These are phyloP conservation scores for Aureobasidium sp. DNA, from an alignment of 2,329 filamentous ascomycete species.

Conservation along the genomic window DNA sequence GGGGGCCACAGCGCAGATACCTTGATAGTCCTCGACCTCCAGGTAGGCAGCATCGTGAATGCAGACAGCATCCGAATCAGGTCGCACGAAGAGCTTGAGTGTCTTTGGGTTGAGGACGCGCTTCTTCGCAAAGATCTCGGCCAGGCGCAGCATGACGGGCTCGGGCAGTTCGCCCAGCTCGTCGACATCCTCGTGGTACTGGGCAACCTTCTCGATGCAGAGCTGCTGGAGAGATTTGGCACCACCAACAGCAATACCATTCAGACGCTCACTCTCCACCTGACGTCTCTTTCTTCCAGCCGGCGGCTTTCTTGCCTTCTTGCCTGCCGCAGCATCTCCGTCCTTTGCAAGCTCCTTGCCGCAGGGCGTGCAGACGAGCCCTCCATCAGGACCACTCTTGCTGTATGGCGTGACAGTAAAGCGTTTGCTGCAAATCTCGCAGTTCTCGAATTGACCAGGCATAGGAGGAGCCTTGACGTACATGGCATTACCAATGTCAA, in stretches of 20 bases:
- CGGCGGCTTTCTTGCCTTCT: slow-evolving; percentile 51
- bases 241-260: slow-evolving; percentile 61
- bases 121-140: slow-evolving; percentile 58
- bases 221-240: slow-evolving; percentile 62
- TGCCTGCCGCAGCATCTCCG: slow-evolving; percentile 51
- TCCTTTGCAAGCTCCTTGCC: slow-evolving; percentile 62
- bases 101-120: slow-evolving; percentile 49
- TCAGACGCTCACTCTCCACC: slow-evolving; percentile 74
- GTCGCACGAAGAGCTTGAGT: slow-evolving; percentile 44
- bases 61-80: slow-evolving; percentile 49
- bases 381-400: slow-evolving; percentile 72
- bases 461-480: slow-evolving; percentile 52
- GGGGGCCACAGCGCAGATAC: slow-evolving; percentile 71
- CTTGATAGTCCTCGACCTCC: slow-evolving; percentile 66
- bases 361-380: slow-evolving; percentile 77
- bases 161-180: slow-evolving; percentile 58
- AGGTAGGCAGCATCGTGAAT: slow-evolving; percentile 62
- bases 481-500: slow-evolving; percentile 43
- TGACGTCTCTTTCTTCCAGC: slow-evolving; percentile 61
- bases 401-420: slow-evolving; percentile 93
- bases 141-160: slow-evolving; percentile 49
- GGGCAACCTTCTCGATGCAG: slow-evolving; percentile 57
- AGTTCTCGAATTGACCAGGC: slow-evolving; percentile 86
- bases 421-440: slow-evolving; percentile 74
- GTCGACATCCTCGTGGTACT: slow-evolving; percentile 57